Evolutionary conservation across 2,329 filamentous ascomycete species (phyloP).

Genomic region (Knufia fluminis): DNA sequence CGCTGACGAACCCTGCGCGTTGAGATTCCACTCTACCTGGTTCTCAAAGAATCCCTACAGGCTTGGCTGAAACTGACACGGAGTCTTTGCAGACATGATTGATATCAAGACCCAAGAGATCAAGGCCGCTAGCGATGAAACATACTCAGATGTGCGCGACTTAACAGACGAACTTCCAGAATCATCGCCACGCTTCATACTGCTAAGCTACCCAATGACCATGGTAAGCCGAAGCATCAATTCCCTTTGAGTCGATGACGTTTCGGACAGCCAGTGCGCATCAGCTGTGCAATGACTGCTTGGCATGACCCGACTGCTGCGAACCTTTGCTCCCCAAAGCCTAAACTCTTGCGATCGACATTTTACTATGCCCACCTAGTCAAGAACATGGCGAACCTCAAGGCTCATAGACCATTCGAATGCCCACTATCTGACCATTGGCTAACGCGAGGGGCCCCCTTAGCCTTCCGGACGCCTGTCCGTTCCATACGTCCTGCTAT

Average conservation of each 20-base stretch:
- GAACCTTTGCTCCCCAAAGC: too few species aligned
- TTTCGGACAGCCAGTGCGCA: too few species aligned
- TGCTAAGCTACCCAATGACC: constrained; percentile 84
- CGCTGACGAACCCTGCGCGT: too few species aligned
- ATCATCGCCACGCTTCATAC: constrained; percentile 77
- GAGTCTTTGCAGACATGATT: constrained; percentile 60
- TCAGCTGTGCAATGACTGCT: too few species aligned
- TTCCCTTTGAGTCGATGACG: not conserved
- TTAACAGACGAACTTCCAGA: constrained; percentile 85
- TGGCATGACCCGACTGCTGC: too few species aligned
- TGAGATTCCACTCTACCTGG: too few species aligned
- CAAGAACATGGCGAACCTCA: too few species aligned
- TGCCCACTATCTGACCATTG: too few species aligned
- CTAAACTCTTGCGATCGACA: too few species aligned
- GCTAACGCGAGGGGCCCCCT: too few species aligned
- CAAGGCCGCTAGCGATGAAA: constrained; percentile 66
- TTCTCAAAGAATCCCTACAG: constrained; percentile 10
- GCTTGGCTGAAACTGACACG: not conserved
- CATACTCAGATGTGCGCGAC: constrained; percentile 73
- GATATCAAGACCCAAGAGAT: constrained; percentile 87
- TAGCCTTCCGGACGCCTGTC: constrained; percentile 73
- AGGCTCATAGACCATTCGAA: not conserved
- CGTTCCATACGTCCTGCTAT: constrained; percentile 88
- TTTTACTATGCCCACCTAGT: too few species aligned
- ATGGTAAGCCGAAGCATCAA: constrained; percentile 49